Base-by-base conservation (phyloP, 148 eudicot genomes). In the Silene conica region DNA sequence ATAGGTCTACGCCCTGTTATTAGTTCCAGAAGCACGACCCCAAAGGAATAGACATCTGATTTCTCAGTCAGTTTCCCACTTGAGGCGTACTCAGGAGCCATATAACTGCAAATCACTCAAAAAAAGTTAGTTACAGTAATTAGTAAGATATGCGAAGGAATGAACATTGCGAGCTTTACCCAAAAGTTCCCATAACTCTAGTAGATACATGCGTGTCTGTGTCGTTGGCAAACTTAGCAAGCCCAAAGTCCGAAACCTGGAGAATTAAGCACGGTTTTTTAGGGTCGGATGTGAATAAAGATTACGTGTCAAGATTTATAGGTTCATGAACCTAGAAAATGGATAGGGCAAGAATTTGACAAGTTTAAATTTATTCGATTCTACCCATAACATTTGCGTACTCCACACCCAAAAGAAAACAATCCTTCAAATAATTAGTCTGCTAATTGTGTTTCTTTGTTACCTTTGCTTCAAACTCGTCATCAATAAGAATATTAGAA, bases 201-300 rank as follows among this genome's bases (percentile, higher is more conserved):
- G 97, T 92, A 68, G 97, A 92, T 31, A 89, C 84, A 78, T 92
- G 97, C 63, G 97, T 89, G 77, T 88, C 89, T 21, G 83, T 62
- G 77, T 92, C 97, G 54, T 76, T 67, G 76, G 78, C 74, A 67
- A 92, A 85, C 76, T 84, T 85, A 3, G 95, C 97, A 54, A 89
- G 92, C 73, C 97, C 95, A 80, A 92, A 89, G 79, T 88, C 95
- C 6, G 95, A 89, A 82, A 92, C 95, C 97, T 92, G 83, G 52
- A 52, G 34, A 26, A 65, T 18, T 43, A 62, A 46, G 59, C 62
- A 23, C 16, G 2, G 55, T 50, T 50, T 15, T 50, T 50, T 50
- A 50, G 55, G 16, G 55, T 38, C 43, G 43, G 43, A 38, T 38
- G 43, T 50, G 55, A 18, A 50, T 50, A 13, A 2, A 13, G 4